These are phyloP conservation scores for Angomonas ambiguus DNA, from an alignment of 208 protist species.

Conservation along the genomic window DNA sequence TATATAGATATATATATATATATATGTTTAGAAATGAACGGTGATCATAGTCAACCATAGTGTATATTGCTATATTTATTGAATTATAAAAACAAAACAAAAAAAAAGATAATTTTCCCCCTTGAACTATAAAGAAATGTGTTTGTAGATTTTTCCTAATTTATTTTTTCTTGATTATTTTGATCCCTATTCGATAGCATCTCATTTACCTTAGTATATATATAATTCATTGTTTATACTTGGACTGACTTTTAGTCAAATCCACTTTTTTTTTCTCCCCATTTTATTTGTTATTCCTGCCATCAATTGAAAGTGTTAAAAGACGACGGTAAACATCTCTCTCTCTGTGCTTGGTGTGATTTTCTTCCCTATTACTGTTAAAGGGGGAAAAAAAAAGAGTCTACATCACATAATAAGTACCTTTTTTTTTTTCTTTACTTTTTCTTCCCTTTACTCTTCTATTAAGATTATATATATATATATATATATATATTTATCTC, in stretches of 20 bases:
- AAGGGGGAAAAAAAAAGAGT: not conserved
- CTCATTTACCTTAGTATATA: not conserved
- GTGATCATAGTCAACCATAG: not conserved
- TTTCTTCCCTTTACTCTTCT: no score
- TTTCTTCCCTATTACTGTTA: not conserved
- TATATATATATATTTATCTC: not conserved
- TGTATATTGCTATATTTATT: constrained; percentile 2
- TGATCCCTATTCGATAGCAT: no score
- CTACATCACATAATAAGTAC: not conserved
- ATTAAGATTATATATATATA: no score
- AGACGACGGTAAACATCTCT: not conserved
- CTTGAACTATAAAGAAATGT: no score
- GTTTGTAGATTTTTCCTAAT: no score
- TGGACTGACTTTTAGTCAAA: no score
- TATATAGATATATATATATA: not conserved
- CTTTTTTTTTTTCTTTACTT: no score
- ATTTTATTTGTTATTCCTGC: not conserved
- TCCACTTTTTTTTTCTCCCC: not conserved
- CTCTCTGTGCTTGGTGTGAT: not conserved
- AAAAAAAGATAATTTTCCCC: not conserved
- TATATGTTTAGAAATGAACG: no score
- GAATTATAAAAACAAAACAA: not conserved
- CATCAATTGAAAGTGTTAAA: not conserved
- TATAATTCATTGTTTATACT: no score
- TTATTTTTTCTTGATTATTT: no score